Conservation (phyloP, 805 yeast genomes). For the Candida argentea region DNA sequence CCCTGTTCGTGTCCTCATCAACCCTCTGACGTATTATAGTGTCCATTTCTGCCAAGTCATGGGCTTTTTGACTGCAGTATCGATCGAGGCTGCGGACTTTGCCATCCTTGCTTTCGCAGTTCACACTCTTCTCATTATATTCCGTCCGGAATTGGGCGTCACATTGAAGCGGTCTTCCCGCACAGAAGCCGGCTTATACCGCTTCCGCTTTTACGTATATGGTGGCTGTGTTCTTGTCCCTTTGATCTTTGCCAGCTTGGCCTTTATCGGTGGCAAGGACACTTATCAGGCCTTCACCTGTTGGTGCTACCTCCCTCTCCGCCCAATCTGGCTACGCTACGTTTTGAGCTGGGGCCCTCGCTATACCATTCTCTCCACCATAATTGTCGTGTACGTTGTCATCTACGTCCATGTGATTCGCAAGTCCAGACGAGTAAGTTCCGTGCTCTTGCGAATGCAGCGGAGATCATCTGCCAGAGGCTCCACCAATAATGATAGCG, state of each 20-base stretch:
- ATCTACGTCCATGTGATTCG: conserved; percentile 64
- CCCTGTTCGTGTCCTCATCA: conserved; percentile 47
- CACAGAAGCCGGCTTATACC: conserved; percentile 66
- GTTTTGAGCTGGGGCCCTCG: conserved; percentile 79
- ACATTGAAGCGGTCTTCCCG: conserved; percentile 29
- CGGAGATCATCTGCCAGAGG: conserved; percentile 7
- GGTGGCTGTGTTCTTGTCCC: conserved; percentile 52
- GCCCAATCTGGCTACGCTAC: conserved; percentile 64
- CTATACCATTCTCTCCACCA: conserved; percentile 51
- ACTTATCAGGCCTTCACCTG: conserved; percentile 50
- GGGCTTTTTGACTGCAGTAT: conserved; percentile 73
- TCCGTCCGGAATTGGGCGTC: conserved; percentile 42
- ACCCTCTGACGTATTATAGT: conserved; percentile 34
- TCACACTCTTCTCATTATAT: conserved; percentile 68
- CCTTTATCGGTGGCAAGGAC: conserved; percentile 47
- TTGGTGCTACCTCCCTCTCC: conserved; percentile 72
- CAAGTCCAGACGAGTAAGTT: conserved; percentile 49
- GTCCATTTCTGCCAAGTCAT: conserved; percentile 48
- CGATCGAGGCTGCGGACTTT: conserved; percentile 79
- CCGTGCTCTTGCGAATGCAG: conserved; percentile 28
- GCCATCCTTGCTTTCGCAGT: conserved; percentile 76
- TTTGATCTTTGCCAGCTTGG: conserved; percentile 56
- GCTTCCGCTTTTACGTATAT: conserved; percentile 48
- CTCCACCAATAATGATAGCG: background rate
- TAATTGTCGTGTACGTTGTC: conserved; percentile 54